Evolutionary conservation across 345 rosid species (phyloP).

Genomic region (Hibiscus tridactylites): DNA sequence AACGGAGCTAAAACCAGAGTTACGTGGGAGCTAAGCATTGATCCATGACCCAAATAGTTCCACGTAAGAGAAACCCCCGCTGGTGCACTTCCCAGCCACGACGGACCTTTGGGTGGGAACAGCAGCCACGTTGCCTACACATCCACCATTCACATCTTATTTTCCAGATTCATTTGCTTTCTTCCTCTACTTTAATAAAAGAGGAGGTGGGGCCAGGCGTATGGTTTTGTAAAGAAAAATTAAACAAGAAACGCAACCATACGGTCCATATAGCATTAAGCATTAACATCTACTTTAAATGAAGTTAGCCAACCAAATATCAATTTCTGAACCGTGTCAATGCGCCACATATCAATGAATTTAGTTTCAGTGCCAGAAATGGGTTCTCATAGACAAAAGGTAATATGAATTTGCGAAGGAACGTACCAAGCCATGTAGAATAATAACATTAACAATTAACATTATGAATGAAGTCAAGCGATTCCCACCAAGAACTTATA

Average conservation of each 20-base stretch:
- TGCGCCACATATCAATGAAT: background rate
- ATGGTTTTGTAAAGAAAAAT: background rate
- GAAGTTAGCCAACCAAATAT: too few relatives aligned
- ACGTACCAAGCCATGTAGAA: too few relatives aligned
- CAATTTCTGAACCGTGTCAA: too few relatives aligned
- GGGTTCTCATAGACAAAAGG: constrained; percentile 36
- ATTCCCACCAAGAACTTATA: too few relatives aligned
- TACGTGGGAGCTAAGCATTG: background rate
- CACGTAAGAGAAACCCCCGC: background rate
- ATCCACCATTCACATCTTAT: constrained; percentile 5
- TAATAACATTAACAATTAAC: too few relatives aligned
- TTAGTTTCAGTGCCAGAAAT: background rate
- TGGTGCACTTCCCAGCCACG: background rate
- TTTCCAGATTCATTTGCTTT: background rate
- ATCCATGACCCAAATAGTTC: background rate
- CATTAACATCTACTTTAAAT: too few relatives aligned
- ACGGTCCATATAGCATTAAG: too few relatives aligned
- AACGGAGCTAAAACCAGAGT: background rate
- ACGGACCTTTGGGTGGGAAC: constrained; percentile 5
- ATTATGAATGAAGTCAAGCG: too few relatives aligned
- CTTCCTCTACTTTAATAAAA: background rate
- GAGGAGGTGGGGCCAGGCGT: background rate
- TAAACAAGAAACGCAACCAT: too few relatives aligned
- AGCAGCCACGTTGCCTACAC: background rate
- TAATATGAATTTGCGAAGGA: background rate